Conservation (phyloP, 2,329 filamentous ascomycete species). For the Epichloe amarillans region DNA sequence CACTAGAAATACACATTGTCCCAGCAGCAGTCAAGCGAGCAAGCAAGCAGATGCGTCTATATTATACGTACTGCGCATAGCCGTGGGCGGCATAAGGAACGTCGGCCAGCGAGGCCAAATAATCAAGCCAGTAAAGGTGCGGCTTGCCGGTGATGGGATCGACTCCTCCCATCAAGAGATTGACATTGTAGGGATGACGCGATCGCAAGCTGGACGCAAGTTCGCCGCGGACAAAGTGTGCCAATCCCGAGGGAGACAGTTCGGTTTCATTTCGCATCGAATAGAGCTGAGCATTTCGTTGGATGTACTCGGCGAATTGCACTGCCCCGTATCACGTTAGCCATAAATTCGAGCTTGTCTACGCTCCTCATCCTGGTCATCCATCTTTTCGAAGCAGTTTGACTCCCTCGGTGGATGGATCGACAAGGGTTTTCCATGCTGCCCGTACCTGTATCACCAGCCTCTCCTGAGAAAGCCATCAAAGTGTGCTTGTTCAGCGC, state of each 20-base stretch:
- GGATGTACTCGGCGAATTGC: constrained; percentile 98
- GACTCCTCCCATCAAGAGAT: constrained; percentile 85
- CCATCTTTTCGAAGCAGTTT: neutral
- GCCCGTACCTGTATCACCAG: constrained; percentile 74
- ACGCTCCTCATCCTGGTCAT: neutral
- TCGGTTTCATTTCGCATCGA: constrained; percentile 96
- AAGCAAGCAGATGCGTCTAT: neutral
- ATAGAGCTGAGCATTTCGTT: constrained; percentile 96
- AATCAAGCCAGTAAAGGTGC: constrained; percentile 92
- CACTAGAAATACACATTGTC: neutral
- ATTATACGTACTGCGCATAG: constrained; percentile 70
- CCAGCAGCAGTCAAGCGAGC: neutral
- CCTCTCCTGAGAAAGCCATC: constrained; percentile 90
- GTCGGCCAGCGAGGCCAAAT: constrained; percentile 76
- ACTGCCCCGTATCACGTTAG: constrained; percentile 40
- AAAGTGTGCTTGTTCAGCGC: constrained; percentile 85
- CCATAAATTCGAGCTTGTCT: neutral
- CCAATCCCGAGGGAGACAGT: constrained; percentile 76
- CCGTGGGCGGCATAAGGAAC: constrained; percentile 95
- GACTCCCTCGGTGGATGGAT: neutral
- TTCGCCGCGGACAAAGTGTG: constrained; percentile 87
- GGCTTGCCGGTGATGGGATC: constrained; percentile 87
- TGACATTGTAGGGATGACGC: constrained; percentile 90
- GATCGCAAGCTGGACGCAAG: constrained; percentile 83
- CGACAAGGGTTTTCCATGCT: neutral